A percentile compares a stretch with the other conserved stretches of the same genome.
Evolutionary conservation across 2,329 filamentous ascomycete genomes (phyloP).

Genomic region (Geosmithia flava): DNA sequence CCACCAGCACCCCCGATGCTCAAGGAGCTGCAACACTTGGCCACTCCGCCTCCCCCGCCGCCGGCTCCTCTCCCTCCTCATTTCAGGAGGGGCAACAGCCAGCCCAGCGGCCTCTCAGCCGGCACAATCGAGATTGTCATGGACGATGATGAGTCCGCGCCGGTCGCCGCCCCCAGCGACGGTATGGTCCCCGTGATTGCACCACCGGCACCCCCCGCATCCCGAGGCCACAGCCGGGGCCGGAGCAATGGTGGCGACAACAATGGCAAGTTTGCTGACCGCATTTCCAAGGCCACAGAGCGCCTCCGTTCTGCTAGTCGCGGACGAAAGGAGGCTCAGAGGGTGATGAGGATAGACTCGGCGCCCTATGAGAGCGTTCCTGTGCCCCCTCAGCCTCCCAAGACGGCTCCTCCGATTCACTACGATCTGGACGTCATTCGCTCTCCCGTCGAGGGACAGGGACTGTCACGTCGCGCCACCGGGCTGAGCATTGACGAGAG

Average conservation of each 20-base stretch:
- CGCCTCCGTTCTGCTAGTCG: slow-evolving; percentile 48
- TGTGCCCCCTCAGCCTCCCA: slow-evolving; percentile 13
- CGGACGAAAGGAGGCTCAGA: slow-evolving; percentile 29
- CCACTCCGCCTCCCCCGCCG: slow-evolving; percentile 47
- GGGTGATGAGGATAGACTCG: slow-evolving; percentile 14
- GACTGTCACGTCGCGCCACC: slow-evolving; percentile 29
- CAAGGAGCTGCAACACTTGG: slow-evolving; percentile 51
- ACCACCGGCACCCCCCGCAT: slow-evolving; percentile 27
- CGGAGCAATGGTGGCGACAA: slow-evolving; percentile 35
- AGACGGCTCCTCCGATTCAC: slow-evolving; percentile 13
- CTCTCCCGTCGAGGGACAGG: slow-evolving; percentile 17
- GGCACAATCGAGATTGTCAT: slow-evolving; percentile 56
- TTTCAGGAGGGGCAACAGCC: slow-evolving; percentile 18
- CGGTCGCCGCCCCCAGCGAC: slow-evolving; percentile 25
- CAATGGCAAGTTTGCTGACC: slow-evolving; percentile 32
- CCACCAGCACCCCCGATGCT: slow-evolving; percentile 38
- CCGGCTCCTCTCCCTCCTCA: slow-evolving; percentile 40
- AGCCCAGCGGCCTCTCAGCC: slow-evolving; percentile 34
- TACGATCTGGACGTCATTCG: slow-evolving; percentile 23
- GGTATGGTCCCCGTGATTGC: slow-evolving; percentile 30
- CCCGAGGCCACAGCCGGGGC: slow-evolving; percentile 39
- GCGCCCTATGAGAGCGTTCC: slow-evolving; percentile 30
- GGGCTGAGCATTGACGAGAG: slow-evolving; percentile 14
- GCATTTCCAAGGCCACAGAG: slow-evolving; percentile 45
- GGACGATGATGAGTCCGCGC: slow-evolving; percentile 39